Evolutionary conservation across 2,329 filamentous ascomycete genomes (phyloP), one percentile per base, ranked within the genome.

Genomic region (Ophiocordyceps unilateralis): DNA sequence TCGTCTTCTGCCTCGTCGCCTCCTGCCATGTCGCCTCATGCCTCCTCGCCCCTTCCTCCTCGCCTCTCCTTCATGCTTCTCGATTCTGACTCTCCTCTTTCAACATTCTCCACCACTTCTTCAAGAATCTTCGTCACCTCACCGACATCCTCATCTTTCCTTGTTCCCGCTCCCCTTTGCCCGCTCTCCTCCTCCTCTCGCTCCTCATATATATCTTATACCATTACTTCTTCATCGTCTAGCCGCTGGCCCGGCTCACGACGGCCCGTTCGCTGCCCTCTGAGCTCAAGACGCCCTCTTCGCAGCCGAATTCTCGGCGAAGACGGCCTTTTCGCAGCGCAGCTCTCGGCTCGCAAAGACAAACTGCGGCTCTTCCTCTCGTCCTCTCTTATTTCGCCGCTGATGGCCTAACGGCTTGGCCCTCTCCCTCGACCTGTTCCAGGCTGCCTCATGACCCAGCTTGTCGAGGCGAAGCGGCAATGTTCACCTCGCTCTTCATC

Each of bases 401-500:
- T 5, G 36, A 20, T 21, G 36, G 36, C 36, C 36, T 38, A 19
- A 38, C 15, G 17, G 10, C 36, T 22, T 8, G 6, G 7, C 11
- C 10, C 19, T 21, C 6, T 5, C 19, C n/a, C 17, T 37, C n/a
- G 17, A 21, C 17, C 30, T 14, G 5, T 14, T 34, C n/a, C 15
- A n/a, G 15, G 30, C 30, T 34, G 15, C 19, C 26, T n/a, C 11
- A 19, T 26, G 14, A 41, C 21, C 20, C 20, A 36, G 9, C 36
- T 30, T 23, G 15, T 23, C 39, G 14, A 21, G n/a, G 15, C 32
- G 4, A 24, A 19, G 30, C 17, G 23, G 42, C 23, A 26, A 46
- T 44, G 42, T 51, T 53, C 46, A 47, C 49, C 21, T 42, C 45
- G 9, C 47, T 53, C 26, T 52, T 53, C 45, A 46, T 43, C 22